Percentiles rank a stretch among this genome's conserved stretches.
phyloP scores from a whole-genome alignment of 2,329 filamentous ascomycete species.

The Taxawa tesnikishii region DNA sequence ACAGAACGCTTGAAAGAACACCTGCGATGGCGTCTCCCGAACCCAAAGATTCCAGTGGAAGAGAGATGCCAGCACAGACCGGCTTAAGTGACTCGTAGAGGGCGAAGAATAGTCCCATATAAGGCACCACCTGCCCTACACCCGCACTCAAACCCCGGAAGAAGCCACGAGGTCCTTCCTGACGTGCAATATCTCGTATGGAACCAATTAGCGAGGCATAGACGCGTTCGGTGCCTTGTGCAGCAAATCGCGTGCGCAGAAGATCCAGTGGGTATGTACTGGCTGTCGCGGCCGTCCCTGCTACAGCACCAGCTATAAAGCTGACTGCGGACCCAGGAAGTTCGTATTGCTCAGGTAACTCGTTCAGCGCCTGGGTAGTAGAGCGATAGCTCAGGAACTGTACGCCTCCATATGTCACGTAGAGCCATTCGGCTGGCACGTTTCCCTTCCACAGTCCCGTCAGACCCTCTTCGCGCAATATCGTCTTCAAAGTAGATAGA shows the following conservation, averaged over 20 bases:
- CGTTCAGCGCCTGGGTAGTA: slow-evolving; percentile 54
- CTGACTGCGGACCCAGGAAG: slow-evolving; percentile 60
- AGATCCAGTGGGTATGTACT: slow-evolving; percentile 88
- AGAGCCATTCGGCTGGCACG: slow-evolving; percentile 86
- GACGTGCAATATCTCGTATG: slow-evolving; percentile 56
- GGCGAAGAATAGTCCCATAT: slow-evolving; percentile 94
- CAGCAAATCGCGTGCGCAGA: slow-evolving; percentile 89
- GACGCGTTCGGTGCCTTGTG: slow-evolving; percentile 71
- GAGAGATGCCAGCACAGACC: slow-evolving; percentile 31
- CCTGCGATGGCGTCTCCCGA: slow-evolving; percentile 77
- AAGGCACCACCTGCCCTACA: slow-evolving; percentile 79
- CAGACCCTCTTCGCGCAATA: slow-evolving; percentile 69
- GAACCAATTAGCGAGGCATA: slow-evolving; percentile 61
- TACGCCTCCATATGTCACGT: slow-evolving; percentile 76
- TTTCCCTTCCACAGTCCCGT: slow-evolving; percentile 94
- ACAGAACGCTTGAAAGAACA: slow-evolving; percentile 61
- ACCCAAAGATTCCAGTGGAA: slow-evolving; percentile 47
- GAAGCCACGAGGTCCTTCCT: slow-evolving; percentile 70
- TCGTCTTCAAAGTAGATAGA: slow-evolving; percentile 53
- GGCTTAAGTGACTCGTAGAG: slow-evolving; percentile 64
- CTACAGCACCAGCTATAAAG: slow-evolving; percentile 72
- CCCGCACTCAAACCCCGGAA: slow-evolving; percentile 78
- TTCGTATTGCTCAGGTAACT: slow-evolving; percentile 28
- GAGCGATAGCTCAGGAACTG: slow-evolving; percentile 86
- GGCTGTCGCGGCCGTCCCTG: slow-evolving; percentile 71